A percentile compares a stretch with the other conserved stretches of the same genome.
phyloP scores from a whole-genome alignment of 495 filamentous ascomycete genomes.

The Talaromyces liani region DNA sequence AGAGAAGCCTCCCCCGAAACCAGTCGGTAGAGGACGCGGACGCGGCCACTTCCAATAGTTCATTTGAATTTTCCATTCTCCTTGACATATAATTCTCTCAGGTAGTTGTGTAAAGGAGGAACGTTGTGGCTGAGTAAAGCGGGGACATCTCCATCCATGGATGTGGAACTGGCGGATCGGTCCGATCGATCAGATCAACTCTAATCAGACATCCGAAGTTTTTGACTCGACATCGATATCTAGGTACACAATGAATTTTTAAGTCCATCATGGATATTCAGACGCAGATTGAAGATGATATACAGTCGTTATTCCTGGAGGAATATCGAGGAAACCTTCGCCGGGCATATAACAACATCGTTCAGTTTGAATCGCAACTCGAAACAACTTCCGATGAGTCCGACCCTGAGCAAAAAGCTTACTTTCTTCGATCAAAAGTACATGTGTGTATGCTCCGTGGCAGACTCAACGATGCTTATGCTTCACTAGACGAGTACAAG shows the following conservation, averaged over 20 bases:
- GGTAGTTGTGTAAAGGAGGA: background rate
- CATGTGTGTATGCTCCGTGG: slow-evolving; percentile 14
- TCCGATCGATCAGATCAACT: background rate
- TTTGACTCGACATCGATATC: background rate
- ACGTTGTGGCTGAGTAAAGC: background rate
- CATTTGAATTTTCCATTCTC: background rate
- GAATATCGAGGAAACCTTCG: slow-evolving; percentile 17
- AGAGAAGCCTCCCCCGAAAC: background rate
- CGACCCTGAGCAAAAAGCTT: slow-evolving; percentile 10
- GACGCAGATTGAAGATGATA: background rate
- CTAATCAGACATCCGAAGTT: background rate
- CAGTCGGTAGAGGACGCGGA: background rate
- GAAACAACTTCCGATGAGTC: background rate
- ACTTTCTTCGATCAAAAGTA: slow-evolving; percentile 16
- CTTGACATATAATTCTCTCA: background rate
- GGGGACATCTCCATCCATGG: background rate
- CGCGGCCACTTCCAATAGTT: too few species aligned
- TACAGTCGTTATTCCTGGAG: slow-evolving; percentile 17
- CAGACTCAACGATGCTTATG: slow-evolving; percentile 16
- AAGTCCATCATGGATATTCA: slow-evolving; percentile 1
- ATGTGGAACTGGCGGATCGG: background rate
- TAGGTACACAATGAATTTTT: background rate
- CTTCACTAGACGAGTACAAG: slow-evolving; percentile 9
- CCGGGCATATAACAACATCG: slow-evolving; percentile 10
- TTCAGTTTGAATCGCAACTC: slow-evolving; percentile 13